Base-by-base conservation (phyloP, 2,329 filamentous ascomycete species). In the Cladosporium phlei region DNA sequence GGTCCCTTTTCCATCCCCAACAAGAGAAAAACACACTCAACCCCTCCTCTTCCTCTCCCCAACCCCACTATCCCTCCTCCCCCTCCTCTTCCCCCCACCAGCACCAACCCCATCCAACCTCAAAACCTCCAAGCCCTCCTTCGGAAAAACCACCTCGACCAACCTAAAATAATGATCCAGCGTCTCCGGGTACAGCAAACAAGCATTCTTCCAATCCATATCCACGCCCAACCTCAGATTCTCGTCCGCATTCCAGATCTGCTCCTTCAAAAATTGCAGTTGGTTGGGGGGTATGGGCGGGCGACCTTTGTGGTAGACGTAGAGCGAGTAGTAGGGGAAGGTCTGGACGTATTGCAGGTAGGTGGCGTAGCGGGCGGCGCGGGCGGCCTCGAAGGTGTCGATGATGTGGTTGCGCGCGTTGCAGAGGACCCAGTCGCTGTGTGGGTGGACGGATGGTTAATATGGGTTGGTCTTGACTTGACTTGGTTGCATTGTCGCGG, bases 151-250 rank as follows among this genome's bases (percentile, higher is more conserved):
- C 49, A 88, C 63, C 46, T 82, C 78, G 27, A 89, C 82, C 28
- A 89, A 70, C 49, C 79, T 74, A 66, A 84, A 90, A 62, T 85
- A 90, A 66, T 90, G 88, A 65, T 88, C 83, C 46, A 91, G 71
- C n/a, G 90, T 82, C 61, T 89, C 84, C 4, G 86, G 86, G 57
- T 90, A 91, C 46, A 82, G 77, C 57, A 87, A 78, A 29, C 89
- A 85, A 38, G 82, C 84, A 22, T 78, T 74, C 58, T 83, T 78
- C 86, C 86, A 91, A 68, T 89, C 86, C 52, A 86, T 82, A 58
- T 89, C 85, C 58, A 89, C 85, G 51, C 84, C 85, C 39, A 79
- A 76, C 66, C 88, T 87, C 51, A 88, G 73, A 38, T 76, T 74
- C 12, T 74, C 73, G 59, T 88, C 78, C 19, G 83, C 85, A 47